A percentile compares a stretch with the other conserved stretches of the same genome.
These are phyloP conservation scores for Kodamaea laetipori DNA, from an alignment of 805 yeast species.

Conservation along the genomic window DNA sequence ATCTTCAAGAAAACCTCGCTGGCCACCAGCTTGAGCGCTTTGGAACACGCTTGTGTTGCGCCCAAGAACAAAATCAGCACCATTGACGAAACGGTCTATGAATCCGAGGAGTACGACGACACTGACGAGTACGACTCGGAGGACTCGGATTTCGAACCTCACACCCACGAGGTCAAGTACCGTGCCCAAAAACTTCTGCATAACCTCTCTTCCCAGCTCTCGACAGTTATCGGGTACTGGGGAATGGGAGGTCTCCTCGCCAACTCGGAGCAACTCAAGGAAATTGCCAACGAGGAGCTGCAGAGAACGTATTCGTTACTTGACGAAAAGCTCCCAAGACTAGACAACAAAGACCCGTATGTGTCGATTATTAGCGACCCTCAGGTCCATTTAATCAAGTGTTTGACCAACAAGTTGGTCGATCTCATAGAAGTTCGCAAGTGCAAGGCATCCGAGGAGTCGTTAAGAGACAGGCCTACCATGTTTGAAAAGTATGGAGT, in stretches of 20 bases:
- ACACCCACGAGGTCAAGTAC: slow-evolving; percentile 28
- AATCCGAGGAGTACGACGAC: slow-evolving; percentile 12
- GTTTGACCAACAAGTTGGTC: slow-evolving; percentile 21
- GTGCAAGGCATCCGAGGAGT: not conserved
- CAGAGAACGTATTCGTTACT: slow-evolving; percentile 34
- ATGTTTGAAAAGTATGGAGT: slow-evolving; percentile 37
- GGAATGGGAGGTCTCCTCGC: slow-evolving; percentile 25
- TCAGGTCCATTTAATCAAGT: slow-evolving; percentile 29
- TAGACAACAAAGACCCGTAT: slow-evolving; percentile 18
- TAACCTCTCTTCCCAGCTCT: slow-evolving; percentile 25
- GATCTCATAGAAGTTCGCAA: slow-evolving; percentile 18
- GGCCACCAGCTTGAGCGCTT: slow-evolving; percentile 4
- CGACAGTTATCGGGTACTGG: slow-evolving; percentile 38
- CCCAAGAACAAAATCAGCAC: slow-evolving; percentile 27
- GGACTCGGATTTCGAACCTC: slow-evolving; percentile 28
- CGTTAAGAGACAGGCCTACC: slow-evolving; percentile 24
- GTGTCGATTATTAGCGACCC: slow-evolving; percentile 33
- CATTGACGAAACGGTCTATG: slow-evolving; percentile 27
- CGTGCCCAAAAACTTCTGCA: slow-evolving; percentile 17
- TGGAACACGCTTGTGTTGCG: not conserved
- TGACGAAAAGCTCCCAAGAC: slow-evolving; percentile 13
- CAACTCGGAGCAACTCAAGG: slow-evolving; percentile 19
- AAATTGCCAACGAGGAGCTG: slow-evolving; percentile 37
- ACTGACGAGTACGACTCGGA: slow-evolving; percentile 14
- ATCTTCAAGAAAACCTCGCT: slow-evolving; percentile 4